Base-by-base conservation (phyloP, 2,329 filamentous ascomycete species). In the Paracorniculantispora psalliotae region DNA sequence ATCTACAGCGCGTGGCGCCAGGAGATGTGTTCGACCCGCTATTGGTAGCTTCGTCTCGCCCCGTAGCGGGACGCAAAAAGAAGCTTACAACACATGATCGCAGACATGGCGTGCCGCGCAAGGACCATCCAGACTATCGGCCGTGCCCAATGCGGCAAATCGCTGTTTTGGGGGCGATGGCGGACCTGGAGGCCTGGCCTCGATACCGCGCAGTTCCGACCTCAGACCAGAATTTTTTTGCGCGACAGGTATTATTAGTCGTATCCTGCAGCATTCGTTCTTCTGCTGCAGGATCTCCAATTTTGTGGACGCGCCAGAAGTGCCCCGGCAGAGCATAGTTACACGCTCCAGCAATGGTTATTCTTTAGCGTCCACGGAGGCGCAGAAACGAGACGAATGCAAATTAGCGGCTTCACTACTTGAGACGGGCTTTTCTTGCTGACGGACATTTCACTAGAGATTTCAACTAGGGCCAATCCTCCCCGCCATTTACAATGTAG, bases 51-150 rank as follows among this genome's bases (percentile, higher is more conserved):
- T 28, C 44, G 30, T 21, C 26, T 39, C n/a, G 28, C 23, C 53
- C 43, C 30, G 23, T 39, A 17, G 30, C 26, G 19, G 30, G 21
- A 19, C 19, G 17, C 39, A 19, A 46, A 47, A 39, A 39, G 28
- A 48, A 48, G 53, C 53, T 56, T 48, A 41, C 33, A 39, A 28
- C 12, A 41, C 19, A 55, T 37, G 33, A 56, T 56, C 43, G 26
- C 46, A n/a, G n/a, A n/a, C 19, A 19, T 15, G 21, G 43, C 26
- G 25, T 17, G 35, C 35, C 33, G 47, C 47, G 33, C 33, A 19
- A 7, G 10, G n/a, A 8, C 17, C 25, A 8, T 9, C 49, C 49
- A 49, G 26, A 49, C 35, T 12, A 33, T 33, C 21, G n/a, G 26
- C 47, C 26, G 10, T 37, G 33, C 10, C 33, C 33, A 37, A 15